Percentiles rank a stretch among this genome's conserved stretches.
These are phyloP conservation scores for Penicillium flavigenum DNA, from an alignment of 495 filamentous ascomycete species.

Conservation along the genomic window DNA sequence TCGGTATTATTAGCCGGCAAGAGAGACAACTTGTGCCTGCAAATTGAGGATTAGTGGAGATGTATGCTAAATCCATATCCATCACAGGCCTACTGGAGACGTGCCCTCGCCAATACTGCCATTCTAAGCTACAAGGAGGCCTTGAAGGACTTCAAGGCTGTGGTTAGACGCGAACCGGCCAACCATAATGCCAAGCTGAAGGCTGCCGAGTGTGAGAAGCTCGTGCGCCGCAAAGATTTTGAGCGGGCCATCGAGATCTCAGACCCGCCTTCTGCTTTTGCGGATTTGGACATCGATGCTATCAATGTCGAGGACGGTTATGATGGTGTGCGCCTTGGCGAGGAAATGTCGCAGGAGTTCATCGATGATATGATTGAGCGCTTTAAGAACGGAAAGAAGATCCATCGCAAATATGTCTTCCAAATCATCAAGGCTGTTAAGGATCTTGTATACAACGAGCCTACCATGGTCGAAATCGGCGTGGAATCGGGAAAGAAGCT, in stretches of 20 bases:
- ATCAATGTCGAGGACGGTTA: conserved; percentile 81
- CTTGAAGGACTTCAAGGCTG: conserved; percentile 86
- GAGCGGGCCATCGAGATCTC: conserved; percentile 91
- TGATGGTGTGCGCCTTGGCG: conserved; percentile 75
- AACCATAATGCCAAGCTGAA: conserved; percentile 91
- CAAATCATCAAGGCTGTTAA: conserved; percentile 89
- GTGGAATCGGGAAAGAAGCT: conserved; percentile 72
- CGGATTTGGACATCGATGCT: conserved; percentile 80
- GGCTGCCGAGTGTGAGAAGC: conserved; percentile 87
- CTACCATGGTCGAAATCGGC: conserved; percentile 95
- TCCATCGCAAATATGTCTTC: conserved; percentile 96
- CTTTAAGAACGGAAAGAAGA: conserved; percentile 93
- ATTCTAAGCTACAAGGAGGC: conserved; percentile 86
- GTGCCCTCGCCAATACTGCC: conserved; percentile 85
- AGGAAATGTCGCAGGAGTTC: conserved; percentile 93
- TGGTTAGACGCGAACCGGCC: conserved; percentile 77
- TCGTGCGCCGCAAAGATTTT: conserved; percentile 86
- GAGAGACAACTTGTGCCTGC: neutral
- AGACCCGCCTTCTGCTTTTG: conserved; percentile 86
- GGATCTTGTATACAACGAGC: conserved; percentile 84
- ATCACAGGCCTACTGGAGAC: conserved; percentile 85
- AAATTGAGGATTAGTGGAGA: neutral
- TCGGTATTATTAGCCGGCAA: conserved; percentile 7
- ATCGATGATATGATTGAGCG: conserved; percentile 93
- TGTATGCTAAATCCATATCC: conserved; percentile 5